Evolutionary conservation across 495 filamentous ascomycete genomes (phyloP), one percentile per base, ranked within the genome.

Genomic region (Copromyces sp.): DNA sequence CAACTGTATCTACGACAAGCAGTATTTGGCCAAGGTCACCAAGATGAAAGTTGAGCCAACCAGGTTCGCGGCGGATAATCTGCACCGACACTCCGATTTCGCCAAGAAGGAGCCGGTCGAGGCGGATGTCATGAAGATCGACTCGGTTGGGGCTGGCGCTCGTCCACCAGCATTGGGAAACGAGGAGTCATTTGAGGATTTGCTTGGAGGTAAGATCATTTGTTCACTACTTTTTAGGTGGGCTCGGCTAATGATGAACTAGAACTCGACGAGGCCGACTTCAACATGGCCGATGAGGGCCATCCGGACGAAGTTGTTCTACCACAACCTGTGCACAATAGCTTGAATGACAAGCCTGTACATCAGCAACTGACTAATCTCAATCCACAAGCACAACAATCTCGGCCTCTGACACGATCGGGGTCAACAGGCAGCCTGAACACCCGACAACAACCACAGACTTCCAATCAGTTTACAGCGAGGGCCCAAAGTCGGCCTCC

Each of bases 1-100:
- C 20, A 98, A 98, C 80, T 99, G 95, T 82, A 89, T 99, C 71
- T 97, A 98, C 83, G 95, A 99, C 80, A 98, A 97, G 78, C 89
- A 95, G 65, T 99, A 97, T 80, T 82, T 98, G 72, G 82, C 87
- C 42, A 93, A 93, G 79, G 91, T 98, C 12, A 90, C 89, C 6
- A 96, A 92, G 82, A 82, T 98, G 68, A 97, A 93, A 83, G 86
- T 87, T 37, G 82, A 75, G 24, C 81, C 91, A 78, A 83, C 86
- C 14, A 93, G 86, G 81, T 94, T 92, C 85, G 89, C 93, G 75
- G 85, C 89, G 38, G 87, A 87, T 4, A 89, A 90, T n/a, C 84
- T 98, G 17, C 90, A 97, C 81, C 87, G 94, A 42, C 94, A 95
- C 80, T 85, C 89, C 8, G 89, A 94, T 75, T 94, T 84, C 80